These are phyloP conservation scores for Escovopsis weberi DNA, from an alignment of 2,329 filamentous ascomycete species.

Conservation along the genomic window DNA sequence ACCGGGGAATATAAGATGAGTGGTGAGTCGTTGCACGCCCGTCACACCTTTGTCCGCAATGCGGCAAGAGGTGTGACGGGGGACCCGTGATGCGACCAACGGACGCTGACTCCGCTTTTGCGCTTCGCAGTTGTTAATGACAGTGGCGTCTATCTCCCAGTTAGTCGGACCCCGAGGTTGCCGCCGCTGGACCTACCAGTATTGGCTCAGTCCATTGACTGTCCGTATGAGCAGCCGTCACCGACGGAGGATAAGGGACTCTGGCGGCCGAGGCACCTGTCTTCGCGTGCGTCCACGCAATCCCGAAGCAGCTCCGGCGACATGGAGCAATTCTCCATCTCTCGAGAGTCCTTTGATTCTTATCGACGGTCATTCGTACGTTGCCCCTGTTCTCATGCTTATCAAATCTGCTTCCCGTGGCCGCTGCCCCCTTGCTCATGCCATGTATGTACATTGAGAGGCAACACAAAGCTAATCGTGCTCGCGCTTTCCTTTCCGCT, in stretches of 20 bases:
- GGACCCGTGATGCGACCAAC: conserved; percentile 11
- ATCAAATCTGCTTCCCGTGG: not conserved
- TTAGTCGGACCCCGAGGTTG: conserved; percentile 28
- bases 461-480: no score
- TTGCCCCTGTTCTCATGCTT: conserved; percentile 7
- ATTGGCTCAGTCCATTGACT: conserved; percentile 1
- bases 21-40: conserved; percentile 36
- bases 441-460: no score
- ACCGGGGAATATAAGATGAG: conserved; percentile 68
- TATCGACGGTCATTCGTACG: conserved; percentile 90
- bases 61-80: not conserved
- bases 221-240: conserved; percentile 47
- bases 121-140: conserved; percentile 69
- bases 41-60: not conserved
- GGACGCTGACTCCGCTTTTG: conserved; percentile 11
- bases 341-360: conserved; percentile 90
- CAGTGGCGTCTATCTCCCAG: conserved; percentile 85
- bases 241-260: conserved; percentile 71
- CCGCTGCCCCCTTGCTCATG: no score
- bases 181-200: not conserved
- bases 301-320: conserved; percentile 54
- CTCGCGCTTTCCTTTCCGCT: not conserved
- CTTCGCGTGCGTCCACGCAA: conserved; percentile 39
- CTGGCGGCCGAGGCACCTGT: conserved; percentile 48
- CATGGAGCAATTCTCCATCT: conserved; percentile 89